These are phyloP conservation scores for Loxodes magnus DNA, from an alignment of 73 alveolate species.

Conservation along the genomic window DNA sequence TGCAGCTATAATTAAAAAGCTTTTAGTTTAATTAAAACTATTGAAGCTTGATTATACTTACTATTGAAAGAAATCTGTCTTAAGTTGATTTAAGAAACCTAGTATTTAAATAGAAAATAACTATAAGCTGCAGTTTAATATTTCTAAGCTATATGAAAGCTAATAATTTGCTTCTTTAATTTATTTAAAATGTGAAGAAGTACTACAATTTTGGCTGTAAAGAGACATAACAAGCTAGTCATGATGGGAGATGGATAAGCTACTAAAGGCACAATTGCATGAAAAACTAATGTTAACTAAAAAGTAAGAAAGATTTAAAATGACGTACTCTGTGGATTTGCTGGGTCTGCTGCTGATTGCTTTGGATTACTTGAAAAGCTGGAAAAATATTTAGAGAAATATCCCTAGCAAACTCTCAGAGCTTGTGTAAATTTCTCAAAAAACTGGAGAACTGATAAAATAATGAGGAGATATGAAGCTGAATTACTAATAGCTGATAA, in stretches of 20 bases:
- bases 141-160: no score
- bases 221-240: conserved; percentile 27
- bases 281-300: conserved; percentile 35
- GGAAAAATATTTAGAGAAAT: conserved; percentile 45
- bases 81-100: no score
- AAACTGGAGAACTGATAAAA: conserved; percentile 56
- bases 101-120: no score
- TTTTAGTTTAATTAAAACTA: no score
- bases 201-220: conserved; percentile 49
- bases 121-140: no score
- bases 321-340: conserved; percentile 47
- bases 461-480: conserved; percentile 25
- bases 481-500: conserved; percentile 39
- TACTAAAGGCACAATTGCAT: conserved; percentile 42
- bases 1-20: no score
- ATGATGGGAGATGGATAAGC: conserved; percentile 59
- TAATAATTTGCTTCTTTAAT: no score
- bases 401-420: conserved; percentile 50
- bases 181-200: no score
- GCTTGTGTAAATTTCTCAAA: conserved; percentile 53
- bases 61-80: no score
- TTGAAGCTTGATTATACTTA: no score
- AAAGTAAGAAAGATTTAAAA: conserved; percentile 37
- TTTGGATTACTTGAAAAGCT: conserved; percentile 41
- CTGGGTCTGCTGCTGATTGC: conserved; percentile 63